Conservation (phyloP, 352 stramenopile species). For the Phytophthora pinifolia region DNA sequence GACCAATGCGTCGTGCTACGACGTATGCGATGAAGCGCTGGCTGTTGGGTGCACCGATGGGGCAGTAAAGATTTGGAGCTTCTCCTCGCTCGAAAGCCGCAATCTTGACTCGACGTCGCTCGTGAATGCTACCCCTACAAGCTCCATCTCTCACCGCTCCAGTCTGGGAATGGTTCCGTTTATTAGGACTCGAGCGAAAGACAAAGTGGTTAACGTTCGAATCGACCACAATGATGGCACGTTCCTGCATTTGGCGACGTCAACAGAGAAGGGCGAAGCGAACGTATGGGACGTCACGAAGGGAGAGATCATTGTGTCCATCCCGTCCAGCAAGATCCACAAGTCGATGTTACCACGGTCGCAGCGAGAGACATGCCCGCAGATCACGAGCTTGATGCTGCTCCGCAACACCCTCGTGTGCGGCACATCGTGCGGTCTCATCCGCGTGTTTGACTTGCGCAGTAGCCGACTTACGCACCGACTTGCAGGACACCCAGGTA, state of each 20-base stretch:
- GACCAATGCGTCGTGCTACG: slow-evolving; percentile 67
- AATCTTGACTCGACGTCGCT: slow-evolving; percentile 47
- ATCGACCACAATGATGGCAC: slow-evolving; percentile 82
- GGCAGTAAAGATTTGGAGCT: slow-evolving; percentile 84
- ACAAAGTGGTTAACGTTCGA: slow-evolving; percentile 79
- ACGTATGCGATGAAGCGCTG: slow-evolving; percentile 79
- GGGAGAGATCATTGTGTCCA: slow-evolving; percentile 79
- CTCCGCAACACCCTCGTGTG: slow-evolving; percentile 87
- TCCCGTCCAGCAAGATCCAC: slow-evolving; percentile 81
- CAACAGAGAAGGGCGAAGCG: slow-evolving; percentile 85
- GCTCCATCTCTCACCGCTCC: slow-evolving; percentile 76
- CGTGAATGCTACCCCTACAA: slow-evolving; percentile 57
- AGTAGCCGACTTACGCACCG: slow-evolving; percentile 80
- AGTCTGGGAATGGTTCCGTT: slow-evolving; percentile 85
- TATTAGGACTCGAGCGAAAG: slow-evolving; percentile 72
- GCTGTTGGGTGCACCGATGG: slow-evolving; percentile 77
- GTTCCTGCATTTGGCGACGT: slow-evolving; percentile 79
- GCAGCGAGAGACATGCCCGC: slow-evolving; percentile 56
- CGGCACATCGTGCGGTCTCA: slow-evolving; percentile 85
- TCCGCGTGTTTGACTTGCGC: slow-evolving; percentile 85
- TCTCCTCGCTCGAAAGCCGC: slow-evolving; percentile 57
- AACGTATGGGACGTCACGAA: slow-evolving; percentile 89
- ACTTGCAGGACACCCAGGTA: slow-evolving; percentile 83
- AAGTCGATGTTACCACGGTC: slow-evolving; percentile 75
- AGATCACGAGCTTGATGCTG: slow-evolving; percentile 89